A percentile compares a stretch with the other conserved stretches of the same genome.
phyloP scores from a whole-genome alignment of 106 monocot genomes.

The Narthecium ossifragum region DNA sequence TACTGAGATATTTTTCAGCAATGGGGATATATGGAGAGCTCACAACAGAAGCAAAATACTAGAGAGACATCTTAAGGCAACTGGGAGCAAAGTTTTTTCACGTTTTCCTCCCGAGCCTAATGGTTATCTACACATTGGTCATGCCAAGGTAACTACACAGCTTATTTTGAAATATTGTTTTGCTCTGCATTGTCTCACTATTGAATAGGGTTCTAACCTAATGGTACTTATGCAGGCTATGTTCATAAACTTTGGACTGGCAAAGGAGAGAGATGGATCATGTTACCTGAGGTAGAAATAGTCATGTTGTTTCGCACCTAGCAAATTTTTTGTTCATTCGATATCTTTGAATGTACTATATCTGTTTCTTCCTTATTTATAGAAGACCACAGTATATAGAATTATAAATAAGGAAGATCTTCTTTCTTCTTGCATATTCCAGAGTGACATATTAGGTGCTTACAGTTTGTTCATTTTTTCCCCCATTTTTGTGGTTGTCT shows the following conservation, averaged over 20 bases:
- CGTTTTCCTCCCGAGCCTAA: conserved; percentile 98
- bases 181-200: not conserved
- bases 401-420: too few species aligned
- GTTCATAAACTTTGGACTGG: conserved; percentile 93
- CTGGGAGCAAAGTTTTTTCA: conserved; percentile 80
- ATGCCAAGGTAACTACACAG: conserved; percentile 95
- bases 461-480: too few species aligned
- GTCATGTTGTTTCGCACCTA: too few species aligned
- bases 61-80: conserved; percentile 64
- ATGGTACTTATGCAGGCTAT: conserved; percentile 59
- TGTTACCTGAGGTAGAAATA: conserved; percentile 80
- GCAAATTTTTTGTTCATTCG: too few species aligned
- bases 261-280: conserved; percentile 62
- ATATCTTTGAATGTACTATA: too few species aligned
- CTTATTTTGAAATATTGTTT: not conserved
- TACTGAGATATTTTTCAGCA: conserved; percentile 90
- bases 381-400: too few species aligned
- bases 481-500: too few species aligned
- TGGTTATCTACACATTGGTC: conserved; percentile 96
- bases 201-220: conserved; percentile 2
- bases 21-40: conserved; percentile 77
- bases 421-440: too few species aligned
- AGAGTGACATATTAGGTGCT: too few species aligned
- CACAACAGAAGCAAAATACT: conserved; percentile 79
- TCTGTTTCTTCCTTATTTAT: too few species aligned